Evolutionary conservation across 805 yeast genomes (phyloP), one percentile per base, ranked within the genome.

Genomic region (Wickerhamomyces kurtzmanii): DNA sequence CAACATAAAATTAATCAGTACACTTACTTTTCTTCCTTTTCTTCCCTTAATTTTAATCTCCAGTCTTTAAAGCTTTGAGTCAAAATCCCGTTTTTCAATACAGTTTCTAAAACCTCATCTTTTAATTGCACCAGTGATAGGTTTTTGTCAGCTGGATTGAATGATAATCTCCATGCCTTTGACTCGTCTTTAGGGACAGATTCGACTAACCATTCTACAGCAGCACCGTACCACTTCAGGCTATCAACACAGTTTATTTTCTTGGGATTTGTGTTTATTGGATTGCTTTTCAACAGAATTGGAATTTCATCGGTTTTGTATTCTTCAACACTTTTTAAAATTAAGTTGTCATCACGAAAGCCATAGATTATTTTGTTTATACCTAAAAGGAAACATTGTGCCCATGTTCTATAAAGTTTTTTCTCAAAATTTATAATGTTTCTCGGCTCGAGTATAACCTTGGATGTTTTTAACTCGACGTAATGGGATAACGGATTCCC

Each of bases 331-430:
- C 77, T 55, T 36, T 67, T 59, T 31, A 89, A 55, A n/a, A 67
- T 51, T 23, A 79, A 62, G 19, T 71, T 55, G 12, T 80, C 80
- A 48, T 85, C 93, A 40, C 96, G 67, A 53, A 81, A 91, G 0
- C 96, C 99, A 47, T 83, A 83, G 4, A 82, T 67, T 5, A 89
- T 65, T 33, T 70, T 69, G n/a, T 80, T 75, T 13, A 91, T 68
- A 4, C 98, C 98, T 24, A 84, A 62, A 14, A 91, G 59, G 51
- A 86, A 91, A 37, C 94, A 80, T 57, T 86, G 97, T 3, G 94
- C 84, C 99, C 99, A 91, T 0, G 93, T 68, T 35, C 62, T 69
- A 48, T 79, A 71, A 24, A 91, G 57, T 53, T 85, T 86, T 30
- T 64, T 66, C 47, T 89, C 96, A 47, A 89, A 85, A 12, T 49